These are phyloP conservation scores for Cunninghamia lanceolata DNA, from an alignment of 75 land plant species.

Conservation along the genomic window DNA sequence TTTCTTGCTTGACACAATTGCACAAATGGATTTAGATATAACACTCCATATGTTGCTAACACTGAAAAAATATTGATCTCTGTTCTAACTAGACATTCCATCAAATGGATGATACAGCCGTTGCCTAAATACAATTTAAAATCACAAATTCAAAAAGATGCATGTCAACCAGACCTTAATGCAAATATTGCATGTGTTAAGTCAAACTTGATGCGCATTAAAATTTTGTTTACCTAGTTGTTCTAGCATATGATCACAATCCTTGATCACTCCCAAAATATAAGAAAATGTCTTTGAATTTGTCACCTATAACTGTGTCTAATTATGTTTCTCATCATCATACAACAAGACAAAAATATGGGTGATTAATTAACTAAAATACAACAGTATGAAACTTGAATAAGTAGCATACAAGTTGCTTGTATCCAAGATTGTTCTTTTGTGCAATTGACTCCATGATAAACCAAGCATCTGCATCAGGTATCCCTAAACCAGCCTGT, in stretches of 20 bases:
- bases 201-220: neutral
- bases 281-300: neutral
- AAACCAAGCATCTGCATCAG: conserved; percentile 87
- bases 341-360: neutral
- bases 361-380: neutral
- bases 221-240: neutral
- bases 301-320: neutral
- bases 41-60: neutral
- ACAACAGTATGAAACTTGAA: neutral
- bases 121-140: neutral
- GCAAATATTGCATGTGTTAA: neutral
- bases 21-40: neutral
- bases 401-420: conserved; percentile 66
- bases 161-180: neutral
- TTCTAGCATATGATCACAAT: neutral
- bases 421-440: conserved; percentile 86
- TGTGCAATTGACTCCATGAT: conserved; percentile 90
- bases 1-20: neutral
- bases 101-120: neutral
- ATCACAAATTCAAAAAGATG: neutral
- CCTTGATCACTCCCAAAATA: neutral
- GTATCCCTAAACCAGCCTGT: conserved; percentile 95
- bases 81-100: neutral
- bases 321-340: neutral
- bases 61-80: neutral